Percentiles rank a stretch among this genome's conserved stretches.
Conservation (phyloP, 768 basidiomycete species). For the Nidularia sp. region DNA sequence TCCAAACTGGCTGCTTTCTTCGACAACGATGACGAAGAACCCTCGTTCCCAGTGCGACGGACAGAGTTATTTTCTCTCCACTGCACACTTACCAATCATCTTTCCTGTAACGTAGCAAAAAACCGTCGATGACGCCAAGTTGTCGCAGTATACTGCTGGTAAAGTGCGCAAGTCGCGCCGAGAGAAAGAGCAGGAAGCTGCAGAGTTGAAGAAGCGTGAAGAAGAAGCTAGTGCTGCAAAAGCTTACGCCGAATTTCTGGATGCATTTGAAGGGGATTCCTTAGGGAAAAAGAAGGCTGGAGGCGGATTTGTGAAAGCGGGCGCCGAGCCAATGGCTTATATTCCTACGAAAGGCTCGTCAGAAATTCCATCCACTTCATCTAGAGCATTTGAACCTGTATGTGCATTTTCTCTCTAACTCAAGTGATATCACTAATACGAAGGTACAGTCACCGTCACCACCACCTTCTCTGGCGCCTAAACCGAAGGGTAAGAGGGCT, state of each 20-base stretch:
- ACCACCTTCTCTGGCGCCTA: slow-evolving; percentile 41
- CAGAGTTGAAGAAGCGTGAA: slow-evolving; percentile 82
- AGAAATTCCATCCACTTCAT: slow-evolving; percentile 12
- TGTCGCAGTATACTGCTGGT: slow-evolving; percentile 83
- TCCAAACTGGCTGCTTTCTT: slow-evolving; percentile 77
- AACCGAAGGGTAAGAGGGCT: slow-evolving; percentile 89
- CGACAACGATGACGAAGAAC: slow-evolving; percentile 79
- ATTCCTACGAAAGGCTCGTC: slow-evolving; percentile 29
- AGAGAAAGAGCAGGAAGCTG: slow-evolving; percentile 91
- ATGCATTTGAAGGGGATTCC: slow-evolving; percentile 77
- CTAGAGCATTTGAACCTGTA: slow-evolving; percentile 20
- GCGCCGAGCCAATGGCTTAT: slow-evolving; percentile 50
- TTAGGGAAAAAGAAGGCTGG: slow-evolving; percentile 43
- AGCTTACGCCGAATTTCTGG: slow-evolving; percentile 81
- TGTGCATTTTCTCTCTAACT: neutral
- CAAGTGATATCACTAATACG: neutral
- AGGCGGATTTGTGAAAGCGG: slow-evolving; percentile 58
- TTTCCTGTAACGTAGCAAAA: slow-evolving; percentile 62
- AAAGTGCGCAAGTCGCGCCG: slow-evolving; percentile 83
- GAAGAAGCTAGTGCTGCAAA: slow-evolving; percentile 78
- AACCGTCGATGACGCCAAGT: slow-evolving; percentile 80
- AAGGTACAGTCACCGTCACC: slow-evolving; percentile 54
- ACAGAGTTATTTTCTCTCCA: slow-evolving; percentile 59
- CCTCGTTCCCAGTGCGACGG: slow-evolving; percentile 90
- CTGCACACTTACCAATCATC: slow-evolving; percentile 57